Evolutionary conservation across 495 filamentous ascomycete genomes (phyloP).

Genomic region (Cenococcum geophilum): DNA sequence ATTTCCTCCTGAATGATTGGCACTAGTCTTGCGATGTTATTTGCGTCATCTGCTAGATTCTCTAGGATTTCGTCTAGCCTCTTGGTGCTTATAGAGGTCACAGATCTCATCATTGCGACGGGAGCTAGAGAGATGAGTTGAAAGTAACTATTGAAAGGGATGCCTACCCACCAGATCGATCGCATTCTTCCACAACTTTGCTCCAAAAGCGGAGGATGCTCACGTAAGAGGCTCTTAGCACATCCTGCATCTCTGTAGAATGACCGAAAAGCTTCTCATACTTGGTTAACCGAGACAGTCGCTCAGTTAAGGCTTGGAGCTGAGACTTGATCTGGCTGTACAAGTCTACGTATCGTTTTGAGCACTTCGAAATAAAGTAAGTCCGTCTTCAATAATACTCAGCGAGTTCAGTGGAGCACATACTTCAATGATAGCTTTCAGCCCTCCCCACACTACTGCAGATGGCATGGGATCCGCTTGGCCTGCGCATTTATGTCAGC

Average conservation of each 20-base stretch:
- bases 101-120: neutral
- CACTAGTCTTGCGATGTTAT: slow-evolving; percentile 11
- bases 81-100: slow-evolving; percentile 1
- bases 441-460: slow-evolving; percentile 4
- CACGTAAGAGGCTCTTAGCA: neutral
- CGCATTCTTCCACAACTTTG: slow-evolving; percentile 3
- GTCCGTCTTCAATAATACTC: neutral
- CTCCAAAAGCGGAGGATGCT: slow-evolving; percentile 7
- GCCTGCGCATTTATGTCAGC: neutral
- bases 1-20: slow-evolving; percentile 7
- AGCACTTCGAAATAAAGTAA: neutral
- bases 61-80: slow-evolving; percentile 6
- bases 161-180: neutral
- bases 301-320: neutral
- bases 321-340: slow-evolving; percentile 4
- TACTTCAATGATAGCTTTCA: slow-evolving; percentile 5
- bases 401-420: neutral
- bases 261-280: slow-evolving; percentile 8
- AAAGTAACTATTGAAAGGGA: neutral
- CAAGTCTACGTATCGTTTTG: slow-evolving; percentile 1
- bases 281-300: neutral
- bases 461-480: slow-evolving; percentile 9
- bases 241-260: slow-evolving; percentile 5
- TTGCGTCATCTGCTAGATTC: neutral
- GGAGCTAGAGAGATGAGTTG: neutral